A percentile compares a stretch with the other conserved stretches of the same genome.
These are phyloP conservation scores for Trichoderma breve DNA, from an alignment of 2,329 filamentous ascomycete genomes.

Conservation along the genomic window DNA sequence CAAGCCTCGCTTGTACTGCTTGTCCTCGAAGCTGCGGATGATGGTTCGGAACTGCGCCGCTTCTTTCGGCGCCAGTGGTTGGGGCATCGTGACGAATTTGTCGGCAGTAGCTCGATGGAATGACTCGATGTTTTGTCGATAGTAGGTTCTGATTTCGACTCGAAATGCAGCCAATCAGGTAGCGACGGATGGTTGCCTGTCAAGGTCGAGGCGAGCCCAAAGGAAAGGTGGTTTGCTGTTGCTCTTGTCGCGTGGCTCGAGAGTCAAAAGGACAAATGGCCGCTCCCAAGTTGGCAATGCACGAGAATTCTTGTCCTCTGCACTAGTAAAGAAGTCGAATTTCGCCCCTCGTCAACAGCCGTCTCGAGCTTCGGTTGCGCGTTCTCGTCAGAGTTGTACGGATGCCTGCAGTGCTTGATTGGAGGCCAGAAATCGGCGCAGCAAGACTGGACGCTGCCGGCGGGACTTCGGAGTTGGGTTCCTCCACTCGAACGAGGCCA, in stretches of 20 bases:
- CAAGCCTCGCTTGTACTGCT: constrained; percentile 93
- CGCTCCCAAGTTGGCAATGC: constrained; percentile 4
- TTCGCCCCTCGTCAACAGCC: constrained; percentile 1
- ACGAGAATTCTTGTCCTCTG: neutral
- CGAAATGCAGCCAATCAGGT: neutral
- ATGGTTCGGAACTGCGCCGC: constrained; percentile 90
- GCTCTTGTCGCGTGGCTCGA: constrained; percentile 2
- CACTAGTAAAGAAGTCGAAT: neutral
- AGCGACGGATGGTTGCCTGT: neutral
- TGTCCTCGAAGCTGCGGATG: constrained; percentile 94
- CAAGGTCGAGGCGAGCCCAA: neutral
- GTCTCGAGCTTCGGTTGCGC: constrained; percentile 13
- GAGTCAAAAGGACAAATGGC: neutral
- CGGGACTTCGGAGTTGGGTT: constrained; percentile 27
- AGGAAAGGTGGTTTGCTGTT: neutral
- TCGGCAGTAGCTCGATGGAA: neutral
- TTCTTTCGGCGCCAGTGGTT: constrained; percentile 81
- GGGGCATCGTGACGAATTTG: constrained; percentile 55
- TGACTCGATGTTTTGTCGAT: neutral
- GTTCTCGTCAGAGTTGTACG: neutral
- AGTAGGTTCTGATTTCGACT: neutral
- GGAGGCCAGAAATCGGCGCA: constrained; percentile 17
- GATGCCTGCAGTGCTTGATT: constrained; percentile 8
- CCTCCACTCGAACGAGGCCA: constrained; percentile 18
- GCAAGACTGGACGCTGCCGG: constrained; percentile 15